Percentiles rank a stretch among this genome's conserved stretches.
Conservation (phyloP, 2,329 filamentous ascomycete genomes). For the Aspergillus sp. region DNA sequence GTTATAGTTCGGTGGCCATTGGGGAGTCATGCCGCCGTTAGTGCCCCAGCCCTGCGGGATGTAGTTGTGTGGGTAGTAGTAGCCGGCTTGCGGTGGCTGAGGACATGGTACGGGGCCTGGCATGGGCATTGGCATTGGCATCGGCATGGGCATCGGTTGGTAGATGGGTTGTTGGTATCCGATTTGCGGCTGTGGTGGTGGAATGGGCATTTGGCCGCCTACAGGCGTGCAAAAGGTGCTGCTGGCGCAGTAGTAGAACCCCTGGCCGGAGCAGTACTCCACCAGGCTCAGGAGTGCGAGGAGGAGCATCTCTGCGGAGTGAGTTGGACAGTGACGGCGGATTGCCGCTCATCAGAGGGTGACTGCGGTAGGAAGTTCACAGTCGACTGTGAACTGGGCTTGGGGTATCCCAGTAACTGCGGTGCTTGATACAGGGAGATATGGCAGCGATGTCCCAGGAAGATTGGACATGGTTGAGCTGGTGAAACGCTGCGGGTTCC, state of each 20-base stretch:
- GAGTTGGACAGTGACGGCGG: neutral
- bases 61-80: neutral
- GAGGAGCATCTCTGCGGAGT: neutral
- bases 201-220: neutral
- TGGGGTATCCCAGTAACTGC: too few species aligned
- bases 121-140: conserved; percentile 4
- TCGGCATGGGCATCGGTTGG: conserved; percentile 4
- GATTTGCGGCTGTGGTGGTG: neutral
- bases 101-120: neutral
- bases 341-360: too few species aligned
- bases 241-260: neutral
- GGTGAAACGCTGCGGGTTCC: neutral
- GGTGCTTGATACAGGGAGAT: too few species aligned
- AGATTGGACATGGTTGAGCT: too few species aligned
- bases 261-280: neutral
- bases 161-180: neutral
- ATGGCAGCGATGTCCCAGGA: too few species aligned
- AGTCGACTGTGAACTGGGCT: too few species aligned
- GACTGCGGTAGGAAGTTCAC: too few species aligned
- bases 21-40: neutral
- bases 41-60: neutral
- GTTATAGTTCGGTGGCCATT: neutral
- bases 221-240: neutral
- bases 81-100: neutral
- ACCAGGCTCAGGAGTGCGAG: neutral